These are phyloP conservation scores for Candida morakotiae DNA, from an alignment of 805 yeast genomes.

Conservation along the genomic window DNA sequence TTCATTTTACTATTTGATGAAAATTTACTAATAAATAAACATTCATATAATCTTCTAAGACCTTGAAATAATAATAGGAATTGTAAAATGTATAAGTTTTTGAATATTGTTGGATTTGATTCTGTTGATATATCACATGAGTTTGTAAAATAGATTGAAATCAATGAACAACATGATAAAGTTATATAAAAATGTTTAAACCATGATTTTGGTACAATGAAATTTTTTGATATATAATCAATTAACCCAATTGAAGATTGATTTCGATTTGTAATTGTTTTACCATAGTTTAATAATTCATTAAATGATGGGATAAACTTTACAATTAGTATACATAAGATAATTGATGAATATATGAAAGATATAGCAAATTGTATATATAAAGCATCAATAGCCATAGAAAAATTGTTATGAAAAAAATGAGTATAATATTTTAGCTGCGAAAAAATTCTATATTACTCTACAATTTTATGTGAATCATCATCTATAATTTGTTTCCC, in stretches of 20 bases:
- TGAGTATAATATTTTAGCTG: not conserved
- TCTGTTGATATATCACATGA: not conserved
- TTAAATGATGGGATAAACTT: slow-evolving; percentile 15
- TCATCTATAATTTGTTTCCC: no score
- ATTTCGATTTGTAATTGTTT: slow-evolving; percentile 5
- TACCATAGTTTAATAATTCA: slow-evolving; percentile 21
- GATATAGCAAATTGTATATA: slow-evolving; percentile 3
- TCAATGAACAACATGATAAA: slow-evolving; percentile 21
- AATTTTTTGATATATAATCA: slow-evolving; percentile 10
- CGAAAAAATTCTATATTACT: no score
- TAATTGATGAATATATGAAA: not conserved
- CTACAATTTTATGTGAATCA: no score
- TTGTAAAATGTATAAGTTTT: slow-evolving; percentile 18
- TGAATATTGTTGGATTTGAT: slow-evolving; percentile 8
- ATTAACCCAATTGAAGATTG: slow-evolving; percentile 7
- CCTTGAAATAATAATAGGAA: slow-evolving; percentile 43
- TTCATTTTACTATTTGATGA: slow-evolving; percentile 52
- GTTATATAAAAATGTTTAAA: slow-evolving; percentile 61
- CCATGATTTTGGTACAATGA: slow-evolving; percentile 59
- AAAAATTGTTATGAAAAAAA: no score
- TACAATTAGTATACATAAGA: slow-evolving; percentile 3
- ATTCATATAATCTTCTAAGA: slow-evolving; percentile 52
- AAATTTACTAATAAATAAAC: slow-evolving; percentile 46
- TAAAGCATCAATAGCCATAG: no score
- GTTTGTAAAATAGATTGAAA: not conserved